Conservation (phyloP, 129 eudicot species). For the Daucus carota region DH1_v3.0 NC_030385.2:38345501-38346000, state of each 20-base stretch:
- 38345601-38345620: neutral
- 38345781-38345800: neutral
- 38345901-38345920: neutral
- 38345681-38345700: neutral
- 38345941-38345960: neutral
- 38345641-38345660: neutral
- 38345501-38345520: constrained; percentile 17
- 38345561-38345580: constrained; percentile 94
- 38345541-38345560: constrained; percentile 70
- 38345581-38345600: constrained; percentile 27
- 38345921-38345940: neutral
- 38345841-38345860: neutral
- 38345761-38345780: neutral
- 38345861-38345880: neutral
- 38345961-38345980: neutral
- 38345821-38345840: neutral
- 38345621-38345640: neutral
- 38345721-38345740: neutral
- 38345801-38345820: neutral
- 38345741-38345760: neutral
- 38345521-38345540: constrained; percentile 82
- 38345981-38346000: neutral
- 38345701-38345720: neutral
- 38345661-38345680: neutral
- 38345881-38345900: neutral